Evolutionary conservation across 257 asterid genomes (phyloP).

Genomic region (Leonotis leonurus): DNA sequence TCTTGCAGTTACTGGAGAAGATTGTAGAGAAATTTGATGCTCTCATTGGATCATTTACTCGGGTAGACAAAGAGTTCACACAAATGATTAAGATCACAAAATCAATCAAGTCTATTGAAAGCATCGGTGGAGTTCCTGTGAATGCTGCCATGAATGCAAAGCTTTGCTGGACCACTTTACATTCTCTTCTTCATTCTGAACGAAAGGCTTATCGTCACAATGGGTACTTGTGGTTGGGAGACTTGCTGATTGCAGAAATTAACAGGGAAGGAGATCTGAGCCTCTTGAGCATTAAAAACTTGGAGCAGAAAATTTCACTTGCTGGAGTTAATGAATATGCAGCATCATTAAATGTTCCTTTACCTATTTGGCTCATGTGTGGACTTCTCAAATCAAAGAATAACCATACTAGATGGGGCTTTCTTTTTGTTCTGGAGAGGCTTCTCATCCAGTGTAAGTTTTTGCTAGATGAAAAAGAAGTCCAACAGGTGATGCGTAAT

Average conservation of each 20-base stretch:
- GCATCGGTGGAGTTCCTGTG: constrained; percentile 42
- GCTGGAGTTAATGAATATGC: constrained; percentile 83
- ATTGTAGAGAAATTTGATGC: constrained; percentile 75
- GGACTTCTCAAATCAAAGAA: constrained; percentile 87
- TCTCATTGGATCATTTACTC: constrained; percentile 77
- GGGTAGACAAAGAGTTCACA: constrained; percentile 75
- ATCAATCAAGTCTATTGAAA: constrained; percentile 59
- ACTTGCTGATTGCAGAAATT: constrained; percentile 82
- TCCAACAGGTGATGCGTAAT: constrained; percentile 47
- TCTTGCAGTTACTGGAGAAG: constrained; percentile 80
- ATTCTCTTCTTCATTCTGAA: constrained; percentile 96
- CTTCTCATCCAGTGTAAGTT: constrained; percentile 90
- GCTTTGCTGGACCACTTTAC: constrained; percentile 86
- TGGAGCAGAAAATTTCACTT: constrained; percentile 67
- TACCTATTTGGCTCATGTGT: constrained; percentile 93
- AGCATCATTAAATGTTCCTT: constrained; percentile 62
- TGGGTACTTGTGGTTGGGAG: constrained; percentile 96
- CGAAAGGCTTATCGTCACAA: constrained; percentile 73
- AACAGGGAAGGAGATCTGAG: constrained; percentile 56
- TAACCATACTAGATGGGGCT: constrained; percentile 76
- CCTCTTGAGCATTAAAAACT: constrained; percentile 62
- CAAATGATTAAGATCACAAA: constrained; percentile 70
- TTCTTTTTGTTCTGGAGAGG: constrained; percentile 86
- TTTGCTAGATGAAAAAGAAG: constrained; percentile 96
- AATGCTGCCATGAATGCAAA: constrained; percentile 54